Evolutionary conservation across 2,329 filamentous ascomycete genomes (phyloP).

Genomic region (Balansia obtecta): DNA sequence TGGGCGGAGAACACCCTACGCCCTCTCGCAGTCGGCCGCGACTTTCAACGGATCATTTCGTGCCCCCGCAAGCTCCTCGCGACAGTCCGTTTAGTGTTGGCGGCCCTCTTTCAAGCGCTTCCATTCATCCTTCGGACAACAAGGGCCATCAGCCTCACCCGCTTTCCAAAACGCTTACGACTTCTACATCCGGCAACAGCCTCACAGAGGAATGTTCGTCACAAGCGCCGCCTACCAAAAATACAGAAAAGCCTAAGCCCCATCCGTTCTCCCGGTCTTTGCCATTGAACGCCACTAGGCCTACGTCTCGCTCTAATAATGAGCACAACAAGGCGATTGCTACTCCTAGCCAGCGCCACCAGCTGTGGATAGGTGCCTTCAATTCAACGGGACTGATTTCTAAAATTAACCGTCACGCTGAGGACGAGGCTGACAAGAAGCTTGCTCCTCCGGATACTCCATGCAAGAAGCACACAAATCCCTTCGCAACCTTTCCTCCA

Average conservation of each 20-base stretch:
- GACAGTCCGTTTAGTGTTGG: conserved; percentile 53
- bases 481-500: conserved; percentile 55
- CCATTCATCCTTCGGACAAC: conserved; percentile 35
- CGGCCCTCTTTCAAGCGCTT: conserved; percentile 38
- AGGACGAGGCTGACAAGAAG: conserved; percentile 50
- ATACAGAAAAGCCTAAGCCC: conserved; percentile 15
- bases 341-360: conserved; percentile 37
- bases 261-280: conserved; percentile 27
- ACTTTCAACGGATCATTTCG: conserved; percentile 67
- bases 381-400: conserved; percentile 91
- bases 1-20: conserved; percentile 41
- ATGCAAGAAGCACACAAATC: conserved; percentile 71
- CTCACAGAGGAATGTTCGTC: conserved; percentile 52
- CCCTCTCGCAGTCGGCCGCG: conserved; percentile 55
- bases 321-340: conserved; percentile 20
- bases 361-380: conserved; percentile 71
- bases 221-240: conserved; percentile 18
- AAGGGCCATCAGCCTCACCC: conserved; percentile 55
- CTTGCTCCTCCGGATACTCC: conserved; percentile 83
- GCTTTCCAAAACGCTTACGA: conserved; percentile 73
- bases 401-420: conserved; percentile 78
- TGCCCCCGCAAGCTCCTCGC: conserved; percentile 47
- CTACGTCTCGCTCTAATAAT: conserved; percentile 16
- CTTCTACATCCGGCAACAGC: conserved; percentile 74
- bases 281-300: conserved; percentile 26